Evolutionary conservation across 2,329 filamentous ascomycete genomes (phyloP).

Genomic region (Verticillium tricorpus): DNA sequence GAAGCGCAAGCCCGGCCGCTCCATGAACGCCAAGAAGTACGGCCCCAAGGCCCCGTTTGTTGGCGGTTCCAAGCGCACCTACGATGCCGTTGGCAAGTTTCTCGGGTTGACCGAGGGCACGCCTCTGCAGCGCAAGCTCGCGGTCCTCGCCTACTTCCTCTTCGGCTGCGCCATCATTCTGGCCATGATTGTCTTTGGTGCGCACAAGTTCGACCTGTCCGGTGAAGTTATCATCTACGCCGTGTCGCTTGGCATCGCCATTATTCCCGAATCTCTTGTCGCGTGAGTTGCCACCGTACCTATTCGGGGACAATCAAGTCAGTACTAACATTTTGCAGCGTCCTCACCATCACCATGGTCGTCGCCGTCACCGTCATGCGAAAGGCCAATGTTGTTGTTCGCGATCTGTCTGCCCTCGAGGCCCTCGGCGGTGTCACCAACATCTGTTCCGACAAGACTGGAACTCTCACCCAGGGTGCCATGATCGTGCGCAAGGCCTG

Average conservation of each 20-base stretch:
- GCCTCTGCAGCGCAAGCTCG: slow-evolving; percentile 72
- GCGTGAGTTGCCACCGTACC: slow-evolving; percentile 36
- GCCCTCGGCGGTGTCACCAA: slow-evolving; percentile 67
- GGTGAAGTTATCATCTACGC: slow-evolving; percentile 54
- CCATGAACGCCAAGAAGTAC: slow-evolving; percentile 50
- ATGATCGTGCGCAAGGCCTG: slow-evolving; percentile 67
- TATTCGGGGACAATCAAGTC: background rate
- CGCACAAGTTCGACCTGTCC: slow-evolving; percentile 46
- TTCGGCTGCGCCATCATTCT: slow-evolving; percentile 64
- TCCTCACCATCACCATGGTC: slow-evolving; percentile 67
- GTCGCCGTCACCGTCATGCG: slow-evolving; percentile 62
- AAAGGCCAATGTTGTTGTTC: slow-evolving; percentile 59
- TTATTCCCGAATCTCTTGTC: slow-evolving; percentile 61
- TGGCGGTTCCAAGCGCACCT: slow-evolving; percentile 40
- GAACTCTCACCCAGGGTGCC: slow-evolving; percentile 63
- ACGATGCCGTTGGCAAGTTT: slow-evolving; percentile 50
- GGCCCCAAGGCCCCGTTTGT: slow-evolving; percentile 44
- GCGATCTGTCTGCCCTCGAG: slow-evolving; percentile 63
- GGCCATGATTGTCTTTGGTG: slow-evolving; percentile 54
- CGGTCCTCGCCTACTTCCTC: slow-evolving; percentile 70
- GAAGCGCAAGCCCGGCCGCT: slow-evolving; percentile 50
- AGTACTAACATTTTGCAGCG: slow-evolving; percentile 27
- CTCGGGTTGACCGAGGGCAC: slow-evolving; percentile 64
- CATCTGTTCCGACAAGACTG: slow-evolving; percentile 71
- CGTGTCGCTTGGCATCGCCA: slow-evolving; percentile 55